A percentile compares a stretch with the other conserved stretches of the same genome.
phyloP scores from a whole-genome alignment of 768 basidiomycete species.

The Asterophora parasitica region DNA sequence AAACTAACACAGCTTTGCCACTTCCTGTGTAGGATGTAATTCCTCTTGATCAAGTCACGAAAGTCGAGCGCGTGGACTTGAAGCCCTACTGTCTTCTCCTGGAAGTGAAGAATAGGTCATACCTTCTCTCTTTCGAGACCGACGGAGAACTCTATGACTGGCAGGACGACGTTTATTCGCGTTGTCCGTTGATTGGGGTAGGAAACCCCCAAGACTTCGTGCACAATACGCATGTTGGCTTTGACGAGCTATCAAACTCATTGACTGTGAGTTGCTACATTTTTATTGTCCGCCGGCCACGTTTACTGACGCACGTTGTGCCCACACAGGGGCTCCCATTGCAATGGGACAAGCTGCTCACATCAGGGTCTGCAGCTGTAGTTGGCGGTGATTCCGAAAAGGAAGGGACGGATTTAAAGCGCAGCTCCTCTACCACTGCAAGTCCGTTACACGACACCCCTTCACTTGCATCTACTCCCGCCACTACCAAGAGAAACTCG shows the following conservation, averaged over 20 bases:
- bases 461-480: constrained; percentile 12
- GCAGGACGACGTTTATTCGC: constrained; percentile 41
- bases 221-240: constrained; percentile 37
- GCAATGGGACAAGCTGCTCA: constrained; percentile 14
- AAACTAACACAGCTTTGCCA: not conserved
- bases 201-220: constrained; percentile 34
- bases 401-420: constrained; percentile 3
- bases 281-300: not conserved
- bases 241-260: constrained; percentile 24
- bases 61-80: constrained; percentile 35
- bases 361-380: not conserved
- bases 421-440: not conserved
- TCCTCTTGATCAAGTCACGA: constrained; percentile 29
- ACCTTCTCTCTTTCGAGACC: constrained; percentile 32
- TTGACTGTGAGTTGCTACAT: constrained; percentile 24
- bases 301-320: not conserved
- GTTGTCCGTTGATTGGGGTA: constrained; percentile 31
- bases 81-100: constrained; percentile 32
- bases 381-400: constrained; percentile 5
- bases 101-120: constrained; percentile 27
- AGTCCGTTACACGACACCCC: constrained; percentile 9
- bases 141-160: constrained; percentile 41
- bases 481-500: constrained; percentile 2
- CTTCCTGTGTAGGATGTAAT: constrained; percentile 14
- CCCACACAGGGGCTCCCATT: constrained; percentile 13